A percentile compares a stretch with the other conserved stretches of the same genome.
Conservation (phyloP, 805 yeast genomes). For the Candida palmyrensis region DNA sequence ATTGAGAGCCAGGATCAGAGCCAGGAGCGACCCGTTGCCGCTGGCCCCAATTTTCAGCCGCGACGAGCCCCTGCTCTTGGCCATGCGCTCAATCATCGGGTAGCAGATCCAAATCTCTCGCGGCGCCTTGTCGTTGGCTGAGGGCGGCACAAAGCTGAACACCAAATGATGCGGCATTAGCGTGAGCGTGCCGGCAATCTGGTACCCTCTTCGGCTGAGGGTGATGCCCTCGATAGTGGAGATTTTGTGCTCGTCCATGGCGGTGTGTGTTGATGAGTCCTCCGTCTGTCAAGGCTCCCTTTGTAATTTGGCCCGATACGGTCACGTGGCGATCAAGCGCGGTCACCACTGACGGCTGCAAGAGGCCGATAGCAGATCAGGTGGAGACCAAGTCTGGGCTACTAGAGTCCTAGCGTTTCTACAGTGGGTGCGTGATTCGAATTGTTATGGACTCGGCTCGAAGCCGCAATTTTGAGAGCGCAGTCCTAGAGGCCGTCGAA, state of each 20-base stretch:
- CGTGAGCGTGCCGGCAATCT: constrained; percentile 31
- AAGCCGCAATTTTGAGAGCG: neutral
- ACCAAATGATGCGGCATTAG: constrained; percentile 35
- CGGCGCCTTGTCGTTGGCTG: constrained; percentile 7
- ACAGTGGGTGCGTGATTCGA: neutral
- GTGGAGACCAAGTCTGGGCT: too few species aligned
- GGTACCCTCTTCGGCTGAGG: constrained; percentile 33
- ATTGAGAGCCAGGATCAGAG: too few species aligned
- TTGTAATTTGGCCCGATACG: too few species aligned
- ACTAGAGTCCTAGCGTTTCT: neutral
- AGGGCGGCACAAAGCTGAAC: constrained; percentile 23
- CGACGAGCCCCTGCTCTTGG: constrained; percentile 53
- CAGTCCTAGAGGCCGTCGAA: constrained; percentile 54
- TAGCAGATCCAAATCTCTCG: constrained; percentile 90
- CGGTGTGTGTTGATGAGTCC: too few species aligned
- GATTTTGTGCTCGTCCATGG: constrained; percentile 26
- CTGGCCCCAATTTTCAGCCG: constrained; percentile 13
- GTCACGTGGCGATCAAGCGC: too few species aligned
- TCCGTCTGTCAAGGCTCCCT: too few species aligned
- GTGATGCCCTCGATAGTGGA: constrained; percentile 34
- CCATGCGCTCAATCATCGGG: constrained; percentile 69
- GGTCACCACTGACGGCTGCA: too few species aligned
- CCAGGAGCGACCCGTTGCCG: neutral
- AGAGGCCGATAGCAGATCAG: too few species aligned
- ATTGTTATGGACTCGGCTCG: constrained; percentile 1